Evolutionary conservation across 75 land plant species (phyloP).

Genomic region (Pseudotsuga menziesii): DNA sequence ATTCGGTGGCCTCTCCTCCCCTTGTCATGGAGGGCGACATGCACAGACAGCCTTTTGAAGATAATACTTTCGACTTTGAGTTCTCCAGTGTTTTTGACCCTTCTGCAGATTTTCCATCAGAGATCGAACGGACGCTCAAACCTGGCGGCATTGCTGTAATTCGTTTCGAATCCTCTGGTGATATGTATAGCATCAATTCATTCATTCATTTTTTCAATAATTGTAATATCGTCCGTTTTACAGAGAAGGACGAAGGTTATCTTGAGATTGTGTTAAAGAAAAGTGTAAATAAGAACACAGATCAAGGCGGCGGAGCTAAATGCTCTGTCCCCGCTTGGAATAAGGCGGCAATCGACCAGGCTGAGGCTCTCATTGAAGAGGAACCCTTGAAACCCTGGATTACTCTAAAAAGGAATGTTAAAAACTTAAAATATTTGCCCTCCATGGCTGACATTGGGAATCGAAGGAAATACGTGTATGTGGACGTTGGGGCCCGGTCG

Average conservation of each 20-base stretch:
- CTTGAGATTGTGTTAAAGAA: slow-evolving; percentile 32
- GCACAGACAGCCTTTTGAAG: slow-evolving; percentile 27
- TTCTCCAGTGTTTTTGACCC: slow-evolving; percentile 27
- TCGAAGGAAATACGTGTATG: slow-evolving; percentile 44
- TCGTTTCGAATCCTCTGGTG: slow-evolving; percentile 50
- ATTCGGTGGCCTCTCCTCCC: not conserved
- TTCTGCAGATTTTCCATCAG: slow-evolving; percentile 32
- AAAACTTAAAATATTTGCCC: slow-evolving; percentile 33
- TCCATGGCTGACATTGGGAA: slow-evolving; percentile 38
- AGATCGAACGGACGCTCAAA: slow-evolving; percentile 40
- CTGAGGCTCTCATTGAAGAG: slow-evolving; percentile 53
- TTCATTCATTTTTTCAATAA: slow-evolving; percentile 27
- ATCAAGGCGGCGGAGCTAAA: slow-evolving; percentile 71
- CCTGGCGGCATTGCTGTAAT: slow-evolving; percentile 40
- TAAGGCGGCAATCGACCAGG: slow-evolving; percentile 24
- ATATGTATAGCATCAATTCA: slow-evolving; percentile 33
- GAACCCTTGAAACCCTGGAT: slow-evolving; percentile 27
- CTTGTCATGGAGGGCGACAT: not conserved
- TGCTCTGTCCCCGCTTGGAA: slow-evolving; percentile 17
- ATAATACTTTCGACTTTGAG: slow-evolving; percentile 32
- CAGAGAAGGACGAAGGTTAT: slow-evolving; percentile 16
- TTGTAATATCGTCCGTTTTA: slow-evolving; percentile 35
- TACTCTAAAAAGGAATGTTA: not conserved
- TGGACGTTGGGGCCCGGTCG: slow-evolving; percentile 49
- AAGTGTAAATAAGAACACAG: slow-evolving; percentile 6